Base-by-base conservation (phyloP, 345 rosid species). In the Garcia nutans region DNA sequence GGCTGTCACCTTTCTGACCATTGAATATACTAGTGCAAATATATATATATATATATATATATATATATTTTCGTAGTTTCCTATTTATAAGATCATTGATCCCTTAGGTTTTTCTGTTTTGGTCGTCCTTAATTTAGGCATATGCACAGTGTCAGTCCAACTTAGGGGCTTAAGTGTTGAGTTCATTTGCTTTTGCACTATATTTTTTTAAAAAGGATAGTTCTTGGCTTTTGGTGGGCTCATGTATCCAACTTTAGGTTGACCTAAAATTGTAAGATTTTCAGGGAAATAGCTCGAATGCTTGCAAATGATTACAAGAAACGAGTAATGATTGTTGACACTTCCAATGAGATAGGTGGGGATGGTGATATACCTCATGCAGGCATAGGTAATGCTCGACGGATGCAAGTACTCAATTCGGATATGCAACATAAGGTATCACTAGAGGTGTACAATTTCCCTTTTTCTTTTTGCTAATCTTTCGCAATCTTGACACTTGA, bases 301-400 rank as follows among this genome's bases (percentile, higher is more conserved):
- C 93, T 94, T 68, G 98, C 97, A 66, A 87, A 88, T 89, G 98
- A 94, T 73, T 88, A 82, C 82, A 86, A 83, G 75, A 91, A 94
- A 81, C 88, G 97, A 70, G 97, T 94, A 26, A 91, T 92, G 96
- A 92, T 94, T 77, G 97, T 94, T 83, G 97, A 94, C 66, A 92
- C 97, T 66, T 92, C 96, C 37, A 94, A 89, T 82, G 98, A 94
- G 91, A 94, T 94, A 28, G 97, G 98, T 79, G 98, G 98, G 56
- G 97, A 94, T 89, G 97, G 97, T 66, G 97, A 94, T 87, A 92
- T 94, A 78, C 97, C 97, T 58, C 97, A 94, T 86, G 88, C 92
- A 47, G 96, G 97, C 76, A 94, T 94, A 11, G 97, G 98, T 57
- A 87, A 87, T 82, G 97, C 97, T 79, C 90, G 98, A 47, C 86